phyloP scores from a whole-genome alignment of 805 yeast genomes.

The Brettanomyces anomalus region DNA sequence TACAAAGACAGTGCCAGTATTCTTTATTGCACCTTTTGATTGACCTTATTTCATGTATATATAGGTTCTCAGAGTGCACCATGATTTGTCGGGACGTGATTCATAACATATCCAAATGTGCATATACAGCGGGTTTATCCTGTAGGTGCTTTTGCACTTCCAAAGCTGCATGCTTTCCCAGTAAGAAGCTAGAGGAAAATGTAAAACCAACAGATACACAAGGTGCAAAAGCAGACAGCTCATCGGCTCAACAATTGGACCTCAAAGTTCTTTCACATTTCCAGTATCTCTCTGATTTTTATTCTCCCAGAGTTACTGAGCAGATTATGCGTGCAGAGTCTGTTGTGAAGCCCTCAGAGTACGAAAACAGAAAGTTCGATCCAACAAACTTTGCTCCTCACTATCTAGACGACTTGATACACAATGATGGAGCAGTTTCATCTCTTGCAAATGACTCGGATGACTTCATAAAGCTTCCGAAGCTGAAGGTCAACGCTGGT shows the following conservation, averaged over 20 bases:
- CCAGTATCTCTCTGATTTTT: slow-evolving; percentile 59
- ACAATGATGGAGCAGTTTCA: slow-evolving; percentile 72
- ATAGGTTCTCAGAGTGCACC: too few relatives aligned
- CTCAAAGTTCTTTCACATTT: slow-evolving; percentile 32
- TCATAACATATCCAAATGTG: too few relatives aligned
- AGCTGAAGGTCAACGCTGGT: slow-evolving; percentile 17
- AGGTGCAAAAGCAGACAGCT: too few relatives aligned
- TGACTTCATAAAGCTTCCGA: slow-evolving; percentile 16
- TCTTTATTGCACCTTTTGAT: too few relatives aligned
- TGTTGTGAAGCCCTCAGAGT: slow-evolving; percentile 56
- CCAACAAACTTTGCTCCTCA: slow-evolving; percentile 58
- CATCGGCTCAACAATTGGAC: slow-evolving; percentile 7
- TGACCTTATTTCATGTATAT: too few relatives aligned
- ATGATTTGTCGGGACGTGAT: too few relatives aligned
- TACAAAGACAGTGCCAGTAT: too few relatives aligned
- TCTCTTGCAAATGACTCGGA: slow-evolving; percentile 25
- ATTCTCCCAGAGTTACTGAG: slow-evolving; percentile 72
- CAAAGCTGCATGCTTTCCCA: too few relatives aligned
- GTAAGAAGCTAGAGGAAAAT: too few relatives aligned
- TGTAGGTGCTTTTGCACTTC: too few relatives aligned
- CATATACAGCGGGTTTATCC: too few relatives aligned
- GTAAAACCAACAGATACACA: too few relatives aligned
- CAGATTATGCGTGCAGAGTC: slow-evolving; percentile 78
- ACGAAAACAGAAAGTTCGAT: slow-evolving; percentile 33
- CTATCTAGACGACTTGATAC: slow-evolving; percentile 60